Evolutionary conservation across 2,329 filamentous ascomycete genomes (phyloP).

Genomic region (Neofusicoccum ribis): DNA sequence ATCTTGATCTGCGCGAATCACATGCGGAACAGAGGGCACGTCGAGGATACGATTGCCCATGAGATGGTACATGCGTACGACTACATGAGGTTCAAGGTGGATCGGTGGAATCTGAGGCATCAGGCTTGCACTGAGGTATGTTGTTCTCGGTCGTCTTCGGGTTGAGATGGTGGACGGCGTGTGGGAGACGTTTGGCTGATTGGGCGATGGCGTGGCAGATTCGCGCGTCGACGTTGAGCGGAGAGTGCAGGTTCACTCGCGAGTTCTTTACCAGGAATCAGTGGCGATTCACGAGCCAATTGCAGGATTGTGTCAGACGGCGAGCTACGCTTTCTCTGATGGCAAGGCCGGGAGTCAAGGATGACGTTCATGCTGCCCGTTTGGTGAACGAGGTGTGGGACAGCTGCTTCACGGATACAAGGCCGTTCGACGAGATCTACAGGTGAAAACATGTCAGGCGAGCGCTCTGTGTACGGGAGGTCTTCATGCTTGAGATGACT

Average conservation of each 20-base stretch:
- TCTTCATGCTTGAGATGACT: background rate
- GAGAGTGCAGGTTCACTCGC: constrained; percentile 86
- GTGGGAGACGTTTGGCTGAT: constrained; percentile 4
- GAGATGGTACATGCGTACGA: constrained; percentile 99
- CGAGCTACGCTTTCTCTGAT: constrained; percentile 79
- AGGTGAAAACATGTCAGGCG: constrained; percentile 48
- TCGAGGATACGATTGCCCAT: constrained; percentile 93
- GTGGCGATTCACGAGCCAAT: constrained; percentile 86
- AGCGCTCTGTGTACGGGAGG: background rate
- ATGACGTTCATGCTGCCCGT: constrained; percentile 81
- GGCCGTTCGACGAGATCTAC: constrained; percentile 97
- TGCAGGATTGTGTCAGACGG: constrained; percentile 86
- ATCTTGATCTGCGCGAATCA: constrained; percentile 94
- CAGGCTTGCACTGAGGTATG: constrained; percentile 89
- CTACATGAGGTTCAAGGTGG: constrained; percentile 85
- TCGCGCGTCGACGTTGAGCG: constrained; percentile 85
- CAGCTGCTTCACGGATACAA: constrained; percentile 89
- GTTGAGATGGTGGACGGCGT: too few species aligned
- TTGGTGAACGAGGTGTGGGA: constrained; percentile 99
- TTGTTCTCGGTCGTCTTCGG: constrained; percentile 5
- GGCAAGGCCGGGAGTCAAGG: constrained; percentile 75
- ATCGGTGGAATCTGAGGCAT: constrained; percentile 80
- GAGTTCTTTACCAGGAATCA: constrained; percentile 85
- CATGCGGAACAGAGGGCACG: constrained; percentile 72
- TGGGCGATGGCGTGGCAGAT: constrained; percentile 58